These are phyloP conservation scores for Paramecium biaurelia DNA, from an alignment of 73 alveolate species.

Conservation along the genomic window DNA sequence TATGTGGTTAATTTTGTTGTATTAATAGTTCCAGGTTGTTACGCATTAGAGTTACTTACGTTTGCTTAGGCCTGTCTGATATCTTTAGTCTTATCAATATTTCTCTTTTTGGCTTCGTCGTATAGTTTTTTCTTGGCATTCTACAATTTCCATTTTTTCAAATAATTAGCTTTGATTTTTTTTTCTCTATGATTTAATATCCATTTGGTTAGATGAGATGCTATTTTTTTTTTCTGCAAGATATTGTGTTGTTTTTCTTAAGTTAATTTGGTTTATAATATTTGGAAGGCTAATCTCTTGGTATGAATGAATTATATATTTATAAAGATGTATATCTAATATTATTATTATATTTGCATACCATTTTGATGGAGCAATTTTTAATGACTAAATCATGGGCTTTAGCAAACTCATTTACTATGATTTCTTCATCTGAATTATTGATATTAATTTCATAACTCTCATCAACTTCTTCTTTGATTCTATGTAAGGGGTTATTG, in stretches of 20 bases:
- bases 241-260: not conserved
- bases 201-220: not conserved
- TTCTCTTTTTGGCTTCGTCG: not conserved
- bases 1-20: not conserved
- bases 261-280: not conserved
- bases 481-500: conserved; percentile 21
- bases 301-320: not conserved
- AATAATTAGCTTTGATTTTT: not conserved
- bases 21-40: not conserved
- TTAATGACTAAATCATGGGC: conserved; percentile 42
- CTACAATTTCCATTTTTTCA: not conserved
- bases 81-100: not conserved
- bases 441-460: not conserved
- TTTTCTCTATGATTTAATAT: not conserved
- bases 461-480: not conserved
- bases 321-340: conserved; percentile 27
- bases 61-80: not conserved
- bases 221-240: not conserved
- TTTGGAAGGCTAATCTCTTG: not conserved
- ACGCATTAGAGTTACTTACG: not conserved
- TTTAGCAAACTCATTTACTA: conserved; percentile 14
- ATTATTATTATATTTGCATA: not conserved
- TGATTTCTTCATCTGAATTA: conserved; percentile 19
- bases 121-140: not conserved
- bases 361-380: conserved; percentile 12